These are phyloP conservation scores for Wickerhamiella qilinensis DNA, from an alignment of 805 yeast species.

Conservation along the genomic window DNA sequence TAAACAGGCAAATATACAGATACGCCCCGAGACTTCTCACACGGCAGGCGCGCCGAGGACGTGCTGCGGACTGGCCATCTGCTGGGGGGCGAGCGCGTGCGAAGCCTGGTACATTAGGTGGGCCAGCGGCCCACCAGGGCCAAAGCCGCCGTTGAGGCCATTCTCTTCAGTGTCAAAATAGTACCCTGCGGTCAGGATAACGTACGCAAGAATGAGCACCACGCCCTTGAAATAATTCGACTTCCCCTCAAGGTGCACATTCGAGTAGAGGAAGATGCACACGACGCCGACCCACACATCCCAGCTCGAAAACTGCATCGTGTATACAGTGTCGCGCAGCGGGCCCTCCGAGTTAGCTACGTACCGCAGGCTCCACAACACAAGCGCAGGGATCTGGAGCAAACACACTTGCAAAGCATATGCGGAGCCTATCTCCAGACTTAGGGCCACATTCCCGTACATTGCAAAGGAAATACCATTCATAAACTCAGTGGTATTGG, in stretches of 20 bases:
- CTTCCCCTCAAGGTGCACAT: constrained; percentile 92
- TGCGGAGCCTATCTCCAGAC: constrained; percentile 97
- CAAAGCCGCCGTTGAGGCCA: too few species aligned
- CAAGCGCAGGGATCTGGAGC: constrained; percentile 83
- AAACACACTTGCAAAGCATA: constrained; percentile 92
- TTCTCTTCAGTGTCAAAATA: constrained; percentile 37
- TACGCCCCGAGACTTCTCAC: too few species aligned
- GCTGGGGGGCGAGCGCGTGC: too few species aligned
- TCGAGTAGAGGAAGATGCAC: constrained; percentile 78
- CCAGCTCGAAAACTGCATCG: constrained; percentile 90
- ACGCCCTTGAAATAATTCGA: constrained; percentile 93
- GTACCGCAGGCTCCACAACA: constrained; percentile 45
- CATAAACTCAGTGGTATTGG: constrained; percentile 90
- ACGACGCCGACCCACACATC: constrained; percentile 74
- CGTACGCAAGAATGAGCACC: constrained; percentile 62
- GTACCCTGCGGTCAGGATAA: constrained; percentile 66
- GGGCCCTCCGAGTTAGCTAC: constrained; percentile 9
- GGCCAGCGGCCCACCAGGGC: too few species aligned
- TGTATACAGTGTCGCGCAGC: constrained; percentile 30
- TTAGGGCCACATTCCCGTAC: constrained; percentile 86
- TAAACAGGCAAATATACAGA: too few species aligned
- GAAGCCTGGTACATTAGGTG: too few species aligned
- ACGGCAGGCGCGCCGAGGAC: too few species aligned
- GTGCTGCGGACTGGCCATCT: too few species aligned
- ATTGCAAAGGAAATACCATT: constrained; percentile 95